Evolutionary conservation across 495 filamentous ascomycete species (phyloP), one percentile per base, ranked within the genome.

Genomic region (Hypoxylon crocopeplum): DNA sequence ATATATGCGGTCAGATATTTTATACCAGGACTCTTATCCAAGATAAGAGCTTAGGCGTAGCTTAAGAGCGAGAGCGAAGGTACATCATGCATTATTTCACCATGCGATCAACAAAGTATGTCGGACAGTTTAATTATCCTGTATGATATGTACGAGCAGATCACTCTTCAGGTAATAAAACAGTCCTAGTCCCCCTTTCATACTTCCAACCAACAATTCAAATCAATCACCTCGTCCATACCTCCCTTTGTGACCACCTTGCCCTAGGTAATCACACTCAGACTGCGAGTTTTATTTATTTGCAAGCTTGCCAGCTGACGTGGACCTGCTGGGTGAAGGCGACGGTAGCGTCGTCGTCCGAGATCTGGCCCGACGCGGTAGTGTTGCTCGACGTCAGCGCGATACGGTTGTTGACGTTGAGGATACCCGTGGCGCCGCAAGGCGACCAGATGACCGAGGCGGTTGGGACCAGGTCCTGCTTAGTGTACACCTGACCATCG

Each of bases 351-450:
- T 84, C 80, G 64, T 84, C 81, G 70, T 84, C 76, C 32, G 77
- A 79, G 64, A 84, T 70, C 61, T 77, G 71, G 48, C 80, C 80
- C 12, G 55, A 59, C 47, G 77, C 80, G n/a, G 53, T 68, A 48
- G 61, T 7, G 69, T 78, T 75, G 63, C 63, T 71, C 65, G 69
- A 71, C 48, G 76, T 79, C 27, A 84, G 71, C 10, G 77, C 75
- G 36, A 84, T 78, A 64, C 81, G 77, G 79, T 84, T 84, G 75
- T 84, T 84, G 71, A 84, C 71, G 75, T 82, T 82, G 70, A 84
- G 75, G 66, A 84, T 80, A 45, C 81, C 81, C 56, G 56, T 78
- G 67, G 72, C 76, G 62, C 82, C 80, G 72, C 81, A 83, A 1
- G 80, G 79, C 48, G 79, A 80, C 78, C 72, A 85, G 74, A 85